Evolutionary conservation across 352 stramenopile species (phyloP).

Genomic region (Phytophthora cajani): DNA sequence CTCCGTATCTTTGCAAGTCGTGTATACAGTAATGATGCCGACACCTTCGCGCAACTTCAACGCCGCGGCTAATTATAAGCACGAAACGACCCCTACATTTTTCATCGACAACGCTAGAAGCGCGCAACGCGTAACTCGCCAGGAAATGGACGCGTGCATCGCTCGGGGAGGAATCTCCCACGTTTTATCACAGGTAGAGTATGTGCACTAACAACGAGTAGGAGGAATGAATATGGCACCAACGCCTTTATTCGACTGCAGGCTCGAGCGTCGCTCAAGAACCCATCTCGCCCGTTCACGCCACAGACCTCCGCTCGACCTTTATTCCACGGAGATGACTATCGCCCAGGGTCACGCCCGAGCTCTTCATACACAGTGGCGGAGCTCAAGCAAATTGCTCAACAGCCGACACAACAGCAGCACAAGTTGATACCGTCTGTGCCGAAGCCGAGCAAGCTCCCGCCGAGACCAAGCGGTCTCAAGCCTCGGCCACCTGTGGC

Average conservation of each 20-base stretch:
- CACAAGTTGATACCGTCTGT: slow-evolving; percentile 20
- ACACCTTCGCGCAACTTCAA: not conserved
- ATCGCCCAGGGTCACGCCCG: slow-evolving; percentile 66
- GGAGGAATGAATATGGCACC: not conserved
- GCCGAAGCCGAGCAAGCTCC: slow-evolving; percentile 14
- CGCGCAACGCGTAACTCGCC: no score
- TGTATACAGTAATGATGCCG: no score
- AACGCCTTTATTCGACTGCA: slow-evolving; percentile 16
- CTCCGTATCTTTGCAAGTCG: no score
- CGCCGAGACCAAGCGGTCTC: slow-evolving; percentile 24
- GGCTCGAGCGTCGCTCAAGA: slow-evolving; percentile 81
- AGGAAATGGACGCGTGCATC: slow-evolving; percentile 75
- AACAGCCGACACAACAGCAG: slow-evolving; percentile 27
- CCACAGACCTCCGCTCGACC: slow-evolving; percentile 60
- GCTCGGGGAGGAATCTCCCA: slow-evolving; percentile 79
- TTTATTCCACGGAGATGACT: slow-evolving; percentile 83
- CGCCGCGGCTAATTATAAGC: slow-evolving; percentile 20
- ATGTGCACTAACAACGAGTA: not conserved
- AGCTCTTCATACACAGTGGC: slow-evolving; percentile 68
- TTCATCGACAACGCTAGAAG: no score
- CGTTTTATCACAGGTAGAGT: slow-evolving; percentile 69
- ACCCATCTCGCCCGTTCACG: slow-evolving; percentile 82
- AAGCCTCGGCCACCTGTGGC: slow-evolving; percentile 15
- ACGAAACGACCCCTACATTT: slow-evolving; percentile 30
- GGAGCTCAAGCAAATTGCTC: slow-evolving; percentile 52